Evolutionary conservation across 1,284 basidiomycete species (phyloP), one percentile per base, ranked within the genome.

Genomic region (Sporisorium scitamineum): DNA sequence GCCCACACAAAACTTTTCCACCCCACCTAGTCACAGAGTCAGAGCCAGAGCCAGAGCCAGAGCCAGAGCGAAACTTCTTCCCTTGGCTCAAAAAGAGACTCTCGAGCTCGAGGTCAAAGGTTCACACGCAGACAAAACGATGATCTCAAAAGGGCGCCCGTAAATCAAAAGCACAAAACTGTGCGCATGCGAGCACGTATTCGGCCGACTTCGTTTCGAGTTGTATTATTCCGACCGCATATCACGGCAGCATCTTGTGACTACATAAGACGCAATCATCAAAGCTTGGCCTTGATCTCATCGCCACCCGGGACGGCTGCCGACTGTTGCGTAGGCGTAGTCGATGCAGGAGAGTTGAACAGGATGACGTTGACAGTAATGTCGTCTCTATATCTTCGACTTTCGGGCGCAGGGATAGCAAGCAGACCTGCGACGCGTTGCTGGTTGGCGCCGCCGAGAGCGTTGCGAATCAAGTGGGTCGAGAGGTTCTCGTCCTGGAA

Each of bases 401-500:
- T 83, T 94, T 89, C 61, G 92, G 94, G 93, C 6, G 93, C 89
- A 24, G 94, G 93, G 64, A 99, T 93, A 83, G 94, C 95, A 81
- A 98, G 87, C 72, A 93, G 82, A 83, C 90, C 90, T 24, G 90
- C 89, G 61, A 97, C 88, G 58, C 87, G 87, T 64, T 87, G 87
- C 67, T 90, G 88, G 83, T 97, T 91, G 0, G 90, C 94, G 20
- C 95, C 95, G 29, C 93, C 95, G 66, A 98, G 90, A 14, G 94
- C 94, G 83, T 99, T 99, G 73, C 96, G 89, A 70, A 98, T 94
- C 39, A 99, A 88, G 86, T 98, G 97, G 18, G 94, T 92, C 58
- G 93, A 90, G 59, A 94, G 87, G 83, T 97, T 95, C 34, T 91
- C 90, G 84, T 99, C 95, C 68, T 83, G 74, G 65, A 85, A 85